Percentiles rank a stretch among this genome's conserved stretches.
Conservation (phyloP, 2,329 filamentous ascomycete species). For the Drechslerella stenobrocha region DNA sequence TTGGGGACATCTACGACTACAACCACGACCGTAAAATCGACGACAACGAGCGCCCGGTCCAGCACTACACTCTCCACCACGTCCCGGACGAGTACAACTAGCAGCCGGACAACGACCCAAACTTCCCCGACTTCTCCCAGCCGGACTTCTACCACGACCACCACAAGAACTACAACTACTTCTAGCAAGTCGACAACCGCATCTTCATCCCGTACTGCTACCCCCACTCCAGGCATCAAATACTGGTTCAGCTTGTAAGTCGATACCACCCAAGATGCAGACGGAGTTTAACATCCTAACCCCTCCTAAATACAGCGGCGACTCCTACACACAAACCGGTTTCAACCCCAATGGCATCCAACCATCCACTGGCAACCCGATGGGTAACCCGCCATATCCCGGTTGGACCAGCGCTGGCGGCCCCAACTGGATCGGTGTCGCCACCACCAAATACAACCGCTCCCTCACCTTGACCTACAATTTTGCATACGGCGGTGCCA, state of each 20-base stretch:
- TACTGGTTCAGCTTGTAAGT: conserved; percentile 43
- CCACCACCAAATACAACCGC: conserved; percentile 59
- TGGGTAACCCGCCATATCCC: conserved; percentile 66
- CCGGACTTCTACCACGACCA: conserved; percentile 4
- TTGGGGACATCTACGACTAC: conserved; percentile 20
- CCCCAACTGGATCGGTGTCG: conserved; percentile 61
- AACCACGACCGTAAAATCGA: conserved; percentile 1
- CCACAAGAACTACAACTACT: conserved; percentile 6
- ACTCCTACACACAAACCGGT: conserved; percentile 65
- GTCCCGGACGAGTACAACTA: background rate
- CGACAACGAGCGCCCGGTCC: background rate
- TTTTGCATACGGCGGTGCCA: conserved; percentile 62
- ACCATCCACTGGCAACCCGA: conserved; percentile 62
- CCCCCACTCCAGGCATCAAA: conserved; percentile 19
- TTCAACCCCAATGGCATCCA: conserved; percentile 62
- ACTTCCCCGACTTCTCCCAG: no score
- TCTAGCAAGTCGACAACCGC: conserved; percentile 19
- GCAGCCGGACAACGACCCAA: conserved; percentile 14
- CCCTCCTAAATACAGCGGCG: conserved; percentile 57
- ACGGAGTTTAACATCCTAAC: background rate
- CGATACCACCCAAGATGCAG: background rate
- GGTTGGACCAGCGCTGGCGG: conserved; percentile 61
- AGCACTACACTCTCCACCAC: conserved; percentile 4
- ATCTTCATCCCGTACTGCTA: conserved; percentile 18
- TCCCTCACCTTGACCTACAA: conserved; percentile 61